These are phyloP conservation scores for Ceratocystiopsis sp. DNA, from an alignment of 2,329 filamentous ascomycete genomes.

Conservation along the genomic window DNA sequence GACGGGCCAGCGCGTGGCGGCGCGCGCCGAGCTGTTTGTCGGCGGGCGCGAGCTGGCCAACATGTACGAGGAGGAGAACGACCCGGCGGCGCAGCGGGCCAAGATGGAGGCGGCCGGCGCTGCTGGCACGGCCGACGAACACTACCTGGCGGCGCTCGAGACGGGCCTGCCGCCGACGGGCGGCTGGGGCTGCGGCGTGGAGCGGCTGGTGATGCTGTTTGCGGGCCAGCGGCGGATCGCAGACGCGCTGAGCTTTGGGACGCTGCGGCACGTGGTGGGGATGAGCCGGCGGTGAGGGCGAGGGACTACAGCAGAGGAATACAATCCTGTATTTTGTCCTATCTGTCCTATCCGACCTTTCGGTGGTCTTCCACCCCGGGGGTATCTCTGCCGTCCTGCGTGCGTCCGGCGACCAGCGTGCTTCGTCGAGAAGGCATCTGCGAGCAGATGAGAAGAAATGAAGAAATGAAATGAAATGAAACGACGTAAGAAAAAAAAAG, in stretches of 20 bases:
- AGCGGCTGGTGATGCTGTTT: constrained; percentile 84
- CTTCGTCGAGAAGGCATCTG: no score
- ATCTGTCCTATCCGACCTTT: no score
- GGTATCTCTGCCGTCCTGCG: no score
- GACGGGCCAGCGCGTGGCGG: constrained; percentile 57
- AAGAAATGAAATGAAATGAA: no score
- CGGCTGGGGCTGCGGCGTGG: constrained; percentile 89
- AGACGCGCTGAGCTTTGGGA: constrained; percentile 82
- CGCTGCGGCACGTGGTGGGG: constrained; percentile 48
- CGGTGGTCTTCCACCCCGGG: no score
- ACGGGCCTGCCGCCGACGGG: constrained; percentile 89
- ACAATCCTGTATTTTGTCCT: no score
- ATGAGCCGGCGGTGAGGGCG: neutral
- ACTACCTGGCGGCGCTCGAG: constrained; percentile 69
- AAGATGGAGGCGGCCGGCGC: constrained; percentile 52
- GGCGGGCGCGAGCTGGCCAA: constrained; percentile 72
- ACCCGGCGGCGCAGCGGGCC: constrained; percentile 64
- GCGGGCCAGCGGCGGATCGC: constrained; percentile 61
- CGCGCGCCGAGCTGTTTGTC: constrained; percentile 74
- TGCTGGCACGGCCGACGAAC: constrained; percentile 48
- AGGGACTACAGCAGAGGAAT: no score
- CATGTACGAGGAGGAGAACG: constrained; percentile 97
- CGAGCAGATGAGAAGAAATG: no score
- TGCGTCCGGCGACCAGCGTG: no score
- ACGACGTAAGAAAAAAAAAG: no score